phyloP scores from a whole-genome alignment of 257 asterid genomes.

The Solanum corneliomulleri region DNA sequence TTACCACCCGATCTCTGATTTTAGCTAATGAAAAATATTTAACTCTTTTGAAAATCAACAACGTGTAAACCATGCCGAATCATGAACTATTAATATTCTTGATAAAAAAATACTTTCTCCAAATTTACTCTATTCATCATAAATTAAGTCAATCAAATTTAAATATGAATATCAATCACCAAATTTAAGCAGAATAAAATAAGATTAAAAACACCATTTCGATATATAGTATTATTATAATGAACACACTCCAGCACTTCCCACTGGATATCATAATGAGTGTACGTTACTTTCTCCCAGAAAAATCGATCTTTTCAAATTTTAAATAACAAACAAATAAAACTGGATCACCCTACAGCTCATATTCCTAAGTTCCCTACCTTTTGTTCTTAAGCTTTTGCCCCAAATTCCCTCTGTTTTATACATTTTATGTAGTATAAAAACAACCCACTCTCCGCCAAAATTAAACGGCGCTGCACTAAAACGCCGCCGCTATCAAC shows the following conservation, averaged over 20 bases:
- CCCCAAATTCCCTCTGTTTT: background rate
- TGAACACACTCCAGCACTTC: background rate
- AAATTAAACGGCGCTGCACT: constrained; percentile 13
- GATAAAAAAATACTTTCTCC: background rate
- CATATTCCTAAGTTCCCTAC: constrained; percentile 33
- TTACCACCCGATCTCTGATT: background rate
- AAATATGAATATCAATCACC: rapidly evolving
- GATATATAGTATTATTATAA: background rate
- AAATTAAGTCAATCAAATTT: too few species aligned
- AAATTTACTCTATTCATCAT: background rate
- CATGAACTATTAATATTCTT: background rate
- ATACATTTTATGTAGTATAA: background rate
- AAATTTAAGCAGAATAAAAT: rapidly evolving
- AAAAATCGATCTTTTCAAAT: background rate
- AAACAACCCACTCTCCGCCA: constrained; percentile 2
- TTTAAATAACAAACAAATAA: background rate
- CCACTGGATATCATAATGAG: background rate
- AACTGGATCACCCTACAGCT: background rate
- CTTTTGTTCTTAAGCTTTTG: constrained; percentile 14
- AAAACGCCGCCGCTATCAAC: constrained; percentile 9
- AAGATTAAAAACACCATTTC: background rate
- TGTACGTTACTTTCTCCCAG: constrained; percentile 1
- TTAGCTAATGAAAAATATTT: background rate
- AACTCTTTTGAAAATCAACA: background rate
- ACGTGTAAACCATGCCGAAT: background rate